Base-by-base conservation (phyloP, 192 early-diverging fungal genomes). In the Backusella tarrabulga region DNA sequence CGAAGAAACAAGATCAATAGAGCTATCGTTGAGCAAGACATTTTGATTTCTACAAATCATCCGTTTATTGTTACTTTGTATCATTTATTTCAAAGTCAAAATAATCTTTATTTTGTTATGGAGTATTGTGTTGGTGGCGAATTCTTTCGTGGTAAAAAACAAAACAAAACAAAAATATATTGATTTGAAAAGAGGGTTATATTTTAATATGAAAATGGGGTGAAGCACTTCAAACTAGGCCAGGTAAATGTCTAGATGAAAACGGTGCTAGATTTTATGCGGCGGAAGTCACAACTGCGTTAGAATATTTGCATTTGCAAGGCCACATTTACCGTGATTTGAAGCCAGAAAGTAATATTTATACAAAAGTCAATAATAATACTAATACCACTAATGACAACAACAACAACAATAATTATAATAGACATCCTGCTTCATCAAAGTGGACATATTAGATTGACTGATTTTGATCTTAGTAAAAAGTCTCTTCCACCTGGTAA, bases 381-480 rank as follows among this genome's bases (percentile, higher is more conserved):
- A 68, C 29, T 32, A 66, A 32, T 66, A 36, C 52, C 74, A 67
- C 42, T 67, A 32, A 56, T 56, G 2, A 23, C 50, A 54, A 54
- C 19, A 11, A 2, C 19, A 21, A 54, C 21, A 56, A 56, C 5
- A 23, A 6, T 85, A 74, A 60, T 67, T n/a, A 38, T 44, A 19
- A 23, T 80, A 87, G 85, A 95, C 74, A 98, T 98, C 76, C 86
- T 99, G 29, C 85, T 99, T 73, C 96, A 98, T 81, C 91, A 95
- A 72, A 96, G 90, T 38, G 97, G 97, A 3, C 97, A 99, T 83
- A 98, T 99, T 78, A 98, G 96, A 94, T 87, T 99, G 71, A 94
- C 95, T 14, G 98, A 99, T 78, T 99, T 99, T 88, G 98, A 98
- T 85, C 90, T 99, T 19, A 96, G 95, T 9, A 99, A 99, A 89